phyloP scores from a whole-genome alignment of 306 rosid genomes.

The Alnus rubra region DNA sequence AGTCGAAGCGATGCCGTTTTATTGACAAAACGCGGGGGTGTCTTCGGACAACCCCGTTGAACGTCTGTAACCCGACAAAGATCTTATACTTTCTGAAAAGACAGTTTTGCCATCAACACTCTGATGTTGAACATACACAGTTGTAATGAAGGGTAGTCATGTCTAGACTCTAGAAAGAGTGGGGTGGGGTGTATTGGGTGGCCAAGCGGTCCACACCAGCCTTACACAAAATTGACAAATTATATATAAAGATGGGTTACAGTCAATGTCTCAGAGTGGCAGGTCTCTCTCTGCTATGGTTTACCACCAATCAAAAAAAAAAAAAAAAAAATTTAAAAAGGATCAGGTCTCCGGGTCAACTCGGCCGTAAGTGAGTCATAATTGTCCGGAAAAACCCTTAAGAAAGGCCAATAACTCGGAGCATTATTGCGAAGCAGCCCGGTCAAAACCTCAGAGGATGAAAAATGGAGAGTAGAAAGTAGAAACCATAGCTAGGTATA shows the following conservation, averaged over 20 bases:
- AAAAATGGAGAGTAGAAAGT: constrained; percentile 3
- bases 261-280: constrained; percentile 56
- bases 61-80: constrained; percentile 48
- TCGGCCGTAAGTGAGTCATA: constrained; percentile 24
- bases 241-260: constrained; percentile 44
- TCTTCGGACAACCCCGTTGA: constrained; percentile 13
- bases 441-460: background rate
- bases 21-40: background rate
- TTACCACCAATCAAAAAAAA: background rate
- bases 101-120: too few relatives aligned
- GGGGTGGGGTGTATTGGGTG: background rate
- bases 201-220: constrained; percentile 26
- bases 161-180: constrained; percentile 3
- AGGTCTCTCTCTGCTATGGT: constrained; percentile 40
- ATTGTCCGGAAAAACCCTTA: background rate
- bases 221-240: constrained; percentile 49
- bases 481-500: constrained; percentile 25
- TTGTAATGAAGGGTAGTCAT: background rate
- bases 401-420: background rate
- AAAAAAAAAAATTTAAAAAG: too few relatives aligned
- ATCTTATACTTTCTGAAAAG: background rate
- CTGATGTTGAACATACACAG: constrained; percentile 2
- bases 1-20: constrained; percentile 34
- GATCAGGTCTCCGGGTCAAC: constrained; percentile 30
- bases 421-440: background rate